These are phyloP conservation scores for Saccharomycopsis hybrid DNA, from an alignment of 1,139 yeast species.

Conservation along the genomic window DNA sequence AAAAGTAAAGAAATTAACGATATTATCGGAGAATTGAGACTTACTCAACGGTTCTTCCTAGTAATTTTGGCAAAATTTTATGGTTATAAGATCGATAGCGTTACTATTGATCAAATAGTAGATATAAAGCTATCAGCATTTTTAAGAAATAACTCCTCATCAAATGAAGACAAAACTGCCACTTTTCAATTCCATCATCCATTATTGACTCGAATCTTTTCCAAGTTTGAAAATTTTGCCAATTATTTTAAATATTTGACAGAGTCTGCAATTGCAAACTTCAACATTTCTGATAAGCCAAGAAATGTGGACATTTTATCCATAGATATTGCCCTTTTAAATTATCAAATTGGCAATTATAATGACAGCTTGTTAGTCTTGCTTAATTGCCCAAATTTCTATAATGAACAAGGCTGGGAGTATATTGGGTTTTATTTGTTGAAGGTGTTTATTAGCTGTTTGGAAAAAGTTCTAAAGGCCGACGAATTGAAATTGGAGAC, in stretches of 20 bases:
- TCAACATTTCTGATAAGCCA: conserved; percentile 42
- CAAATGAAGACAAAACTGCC: conserved; percentile 18
- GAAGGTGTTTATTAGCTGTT: conserved; percentile 62
- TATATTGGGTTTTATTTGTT: conserved; percentile 59
- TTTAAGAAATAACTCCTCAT: too few relatives aligned
- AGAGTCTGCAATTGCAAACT: conserved; percentile 40
- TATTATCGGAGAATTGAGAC: conserved; percentile 17
- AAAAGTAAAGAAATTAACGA: conserved; percentile 19
- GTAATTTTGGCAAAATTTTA: conserved; percentile 17
- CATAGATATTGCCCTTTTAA: conserved; percentile 72
- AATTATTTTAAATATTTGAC: conserved; percentile 36
- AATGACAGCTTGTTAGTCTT: conserved; percentile 56
- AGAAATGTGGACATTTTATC: conserved; percentile 69
- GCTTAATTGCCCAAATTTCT: conserved; percentile 62
- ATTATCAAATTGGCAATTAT: conserved; percentile 53
- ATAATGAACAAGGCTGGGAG: conserved; percentile 67
- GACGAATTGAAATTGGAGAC: conserved; percentile 20
- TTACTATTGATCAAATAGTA: conserved; percentile 24
- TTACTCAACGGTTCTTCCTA: conserved; percentile 18
- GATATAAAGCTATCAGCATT: conserved; percentile 26
- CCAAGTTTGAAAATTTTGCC: conserved; percentile 29
- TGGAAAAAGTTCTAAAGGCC: conserved; percentile 38
- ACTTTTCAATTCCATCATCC: conserved; percentile 21
- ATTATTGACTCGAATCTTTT: conserved; percentile 25
- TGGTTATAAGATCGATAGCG: conserved; percentile 15